Conservation (phyloP, 2,329 filamentous ascomycete species). For the Botryosphaeria dothidea region DNA sequence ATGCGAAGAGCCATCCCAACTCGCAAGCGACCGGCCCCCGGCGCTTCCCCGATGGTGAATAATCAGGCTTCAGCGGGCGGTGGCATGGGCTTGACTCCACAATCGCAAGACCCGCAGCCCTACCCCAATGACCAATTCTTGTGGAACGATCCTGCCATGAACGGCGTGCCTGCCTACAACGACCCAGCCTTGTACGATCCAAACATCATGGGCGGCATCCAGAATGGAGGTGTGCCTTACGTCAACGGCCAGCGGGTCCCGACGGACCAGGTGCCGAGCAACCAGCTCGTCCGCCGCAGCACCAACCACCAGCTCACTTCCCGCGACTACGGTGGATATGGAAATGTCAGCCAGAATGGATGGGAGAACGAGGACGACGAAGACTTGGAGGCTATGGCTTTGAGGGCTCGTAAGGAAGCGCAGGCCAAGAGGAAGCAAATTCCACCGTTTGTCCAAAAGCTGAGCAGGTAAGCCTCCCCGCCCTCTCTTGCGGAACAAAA, state of each 20-base stretch:
- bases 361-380: slow-evolving; percentile 73
- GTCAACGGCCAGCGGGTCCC: slow-evolving; percentile 20
- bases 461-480: slow-evolving; percentile 74
- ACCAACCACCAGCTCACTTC: slow-evolving; percentile 49
- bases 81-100: slow-evolving; percentile 32
- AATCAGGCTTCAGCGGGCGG: slow-evolving; percentile 38
- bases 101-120: background rate
- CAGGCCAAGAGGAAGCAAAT: slow-evolving; percentile 93
- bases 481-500: background rate
- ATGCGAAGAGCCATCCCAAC: slow-evolving; percentile 29
- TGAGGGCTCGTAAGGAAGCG: slow-evolving; percentile 81
- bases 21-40: slow-evolving; percentile 75
- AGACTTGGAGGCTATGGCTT: slow-evolving; percentile 75
- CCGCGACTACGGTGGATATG: slow-evolving; percentile 23
- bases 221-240: slow-evolving; percentile 25
- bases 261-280: slow-evolving; percentile 30
- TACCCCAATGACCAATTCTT: slow-evolving; percentile 36
- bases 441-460: slow-evolving; percentile 94
- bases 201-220: slow-evolving; percentile 22
- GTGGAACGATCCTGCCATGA: slow-evolving; percentile 32
- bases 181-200: slow-evolving; percentile 41
- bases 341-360: slow-evolving; percentile 49
- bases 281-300: slow-evolving; percentile 48
- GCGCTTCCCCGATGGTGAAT: slow-evolving; percentile 64
- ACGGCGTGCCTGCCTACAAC: slow-evolving; percentile 32